Base-by-base conservation (phyloP, 805 yeast species). In the Citeromyces matritensis region DNA sequence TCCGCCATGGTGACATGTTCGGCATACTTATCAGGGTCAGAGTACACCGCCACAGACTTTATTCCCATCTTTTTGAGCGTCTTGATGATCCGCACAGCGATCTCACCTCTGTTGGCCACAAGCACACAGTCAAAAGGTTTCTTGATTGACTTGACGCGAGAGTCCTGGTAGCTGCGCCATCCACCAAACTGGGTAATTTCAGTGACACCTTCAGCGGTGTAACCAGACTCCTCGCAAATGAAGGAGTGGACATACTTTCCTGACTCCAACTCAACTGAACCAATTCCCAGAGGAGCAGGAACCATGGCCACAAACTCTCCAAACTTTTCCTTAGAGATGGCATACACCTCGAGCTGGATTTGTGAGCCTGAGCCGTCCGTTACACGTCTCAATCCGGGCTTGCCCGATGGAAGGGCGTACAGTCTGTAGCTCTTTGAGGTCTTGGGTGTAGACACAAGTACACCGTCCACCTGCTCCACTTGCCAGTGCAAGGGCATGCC, bases 81-180 rank as follows among this genome's bases (percentile, higher is more conserved):
- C 49, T 70, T 78, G 47, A 88, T 84, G 43, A 91, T 84, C 47
- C 98, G 65, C 21, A 86, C 96, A 2, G 98, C 96, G 45, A 88
- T 88, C 57, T 88, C 98, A 51, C 97, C 97, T 58, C 98, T 72
- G 61, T 88, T 88, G 26, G 97, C 97, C 33, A 88, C 91, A 34
- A 88, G 65, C n/a, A 88, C 95, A 8, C 78, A 68, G 13, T 73
- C 63, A 56, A 85, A 84, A 1, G 93, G 91, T 44, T 69, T 71
- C 35, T 56, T 57, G 36, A 33, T 60, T 37, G 10, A 51, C 36
- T 29, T 46, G 36, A 33, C 40, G 34, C 30, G 32, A 29, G 39
- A 42, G 31, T 40, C 47, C 30, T 69, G 58, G 57, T 81, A 83
- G 2, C 63, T 57, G 51, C 75, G 73, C 88, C 95, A 88, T 4